Evolutionary conservation across 495 filamentous ascomycete genomes (phyloP), one percentile per base, ranked within the genome.

Genomic region (Physcia stellaris): DNA sequence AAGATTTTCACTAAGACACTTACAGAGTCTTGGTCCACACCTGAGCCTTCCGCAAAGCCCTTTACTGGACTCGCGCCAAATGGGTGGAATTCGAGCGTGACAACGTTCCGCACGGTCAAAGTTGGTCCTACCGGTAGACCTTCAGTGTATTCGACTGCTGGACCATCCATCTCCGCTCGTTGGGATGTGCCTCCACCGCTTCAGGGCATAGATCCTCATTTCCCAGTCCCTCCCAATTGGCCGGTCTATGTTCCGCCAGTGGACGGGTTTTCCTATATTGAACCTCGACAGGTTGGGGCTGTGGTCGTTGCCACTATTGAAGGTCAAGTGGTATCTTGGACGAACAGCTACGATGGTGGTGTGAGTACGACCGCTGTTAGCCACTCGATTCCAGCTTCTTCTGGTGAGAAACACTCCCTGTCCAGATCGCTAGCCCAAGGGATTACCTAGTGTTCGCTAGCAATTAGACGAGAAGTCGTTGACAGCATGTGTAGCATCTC

Each of bases 321-420:
- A 32, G 52, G 43, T 10, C 19, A 33, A 4, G 39, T 31, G 22
- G 50, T 53, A 4, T 47, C 43, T 9, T 55, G 49, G 46, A 43
- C 42, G 4, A 50, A 53, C 30, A 39, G 32, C 9, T 52, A 33
- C 32, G 32, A 40, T 26, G 48, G 47, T 21, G 30, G 19, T 13
- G n/a, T n/a, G n/a, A n/a, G n/a, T n/a, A n/a, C n/a, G n/a, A n/a
- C n/a, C n/a, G n/a, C n/a, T n/a, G n/a, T n/a, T n/a, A n/a, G n/a
- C n/a, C n/a, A n/a, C n/a, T n/a, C n/a, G n/a, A n/a, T n/a, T n/a
- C n/a, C n/a, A n/a, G n/a, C n/a, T 19, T 16, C 23, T 26, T 24
- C 39, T 4, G 34, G n/a, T n/a, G n/a, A n/a, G n/a, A n/a, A n/a
- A n/a, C n/a, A n/a, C n/a, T n/a, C n/a, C n/a, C n/a, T n/a, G n/a